Evolutionary conservation across 2,329 filamentous ascomycete species (phyloP).

Genomic region (Orbilia oligospora): DNA sequence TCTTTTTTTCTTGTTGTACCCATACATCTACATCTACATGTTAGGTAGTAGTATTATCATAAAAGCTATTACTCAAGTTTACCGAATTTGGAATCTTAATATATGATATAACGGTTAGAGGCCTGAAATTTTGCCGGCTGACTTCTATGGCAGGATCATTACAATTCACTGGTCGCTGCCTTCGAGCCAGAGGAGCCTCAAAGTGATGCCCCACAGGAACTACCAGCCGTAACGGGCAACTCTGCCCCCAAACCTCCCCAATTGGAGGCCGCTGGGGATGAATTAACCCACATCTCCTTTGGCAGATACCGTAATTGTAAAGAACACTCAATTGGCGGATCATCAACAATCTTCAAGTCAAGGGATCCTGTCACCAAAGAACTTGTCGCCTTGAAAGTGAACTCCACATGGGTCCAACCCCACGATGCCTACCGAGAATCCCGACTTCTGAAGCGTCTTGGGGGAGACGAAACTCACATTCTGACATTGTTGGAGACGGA

Average conservation of each 20-base stretch:
- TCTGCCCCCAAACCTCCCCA: neutral
- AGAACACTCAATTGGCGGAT: slow-evolving; percentile 74
- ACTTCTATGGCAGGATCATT: slow-evolving; percentile 43
- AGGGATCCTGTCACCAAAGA: slow-evolving; percentile 67
- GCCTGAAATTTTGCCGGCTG: neutral
- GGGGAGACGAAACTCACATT: slow-evolving; percentile 71
- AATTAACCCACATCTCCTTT: slow-evolving; percentile 27
- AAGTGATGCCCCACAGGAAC: neutral
- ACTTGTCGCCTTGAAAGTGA: slow-evolving; percentile 85
- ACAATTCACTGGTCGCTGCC: slow-evolving; percentile 46
- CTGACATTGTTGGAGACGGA: slow-evolving; percentile 79
- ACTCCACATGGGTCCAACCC: slow-evolving; percentile 80
- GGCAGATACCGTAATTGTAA: slow-evolving; percentile 70
- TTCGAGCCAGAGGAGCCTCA: slow-evolving; percentile 47
- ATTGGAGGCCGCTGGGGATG: slow-evolving; percentile 21
- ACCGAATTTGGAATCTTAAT: neutral
- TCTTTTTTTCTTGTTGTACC: neutral
- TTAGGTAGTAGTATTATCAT: neutral
- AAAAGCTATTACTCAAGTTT: neutral
- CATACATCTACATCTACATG: neutral
- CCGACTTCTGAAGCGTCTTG: slow-evolving; percentile 77
- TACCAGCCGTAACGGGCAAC: slow-evolving; percentile 1
- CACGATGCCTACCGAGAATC: slow-evolving; percentile 87
- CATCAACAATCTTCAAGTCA: slow-evolving; percentile 85
- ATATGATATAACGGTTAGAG: neutral